Evolutionary conservation across 129 eudicot genomes (phyloP).

Genomic region (Flaveria bidentis): DNA sequence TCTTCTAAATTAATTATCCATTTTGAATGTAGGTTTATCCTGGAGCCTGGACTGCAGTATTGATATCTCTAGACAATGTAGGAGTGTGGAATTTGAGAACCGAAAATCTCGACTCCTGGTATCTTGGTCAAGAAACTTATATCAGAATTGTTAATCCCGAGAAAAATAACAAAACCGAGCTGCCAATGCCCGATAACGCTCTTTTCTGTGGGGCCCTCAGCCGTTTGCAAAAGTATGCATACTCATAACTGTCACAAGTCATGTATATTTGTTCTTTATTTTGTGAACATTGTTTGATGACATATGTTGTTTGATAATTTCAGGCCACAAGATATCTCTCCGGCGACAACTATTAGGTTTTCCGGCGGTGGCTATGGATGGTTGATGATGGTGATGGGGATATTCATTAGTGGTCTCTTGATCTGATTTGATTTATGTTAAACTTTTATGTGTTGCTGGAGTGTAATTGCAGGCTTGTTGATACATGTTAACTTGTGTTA

Average conservation of each 20-base stretch:
- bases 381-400: constrained; percentile 15
- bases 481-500: constrained; percentile 21
- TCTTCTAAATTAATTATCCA: not conserved
- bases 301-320: not conserved
- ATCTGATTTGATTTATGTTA: constrained; percentile 26
- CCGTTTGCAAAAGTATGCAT: constrained; percentile 62
- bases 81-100: constrained; percentile 93
- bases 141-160: constrained; percentile 77
- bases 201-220: constrained; percentile 78
- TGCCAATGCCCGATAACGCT: constrained; percentile 75
- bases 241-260: not conserved
- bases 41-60: constrained; percentile 89
- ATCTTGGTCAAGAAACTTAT: constrained; percentile 92
- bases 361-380: constrained; percentile 35
- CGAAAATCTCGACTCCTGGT: constrained; percentile 91
- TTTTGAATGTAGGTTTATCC: constrained; percentile 63
- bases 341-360: constrained; percentile 39
- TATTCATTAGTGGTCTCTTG: constrained; percentile 25
- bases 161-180: constrained; percentile 72
- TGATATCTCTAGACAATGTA: constrained; percentile 82
- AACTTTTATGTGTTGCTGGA: constrained; percentile 23
- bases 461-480: constrained; percentile 42
- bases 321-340: constrained; percentile 68
- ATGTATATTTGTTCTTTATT: not conserved
- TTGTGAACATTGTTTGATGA: not conserved